Conservation (phyloP, 306 rosid species). For the Dalbergia cultrata region DNA sequence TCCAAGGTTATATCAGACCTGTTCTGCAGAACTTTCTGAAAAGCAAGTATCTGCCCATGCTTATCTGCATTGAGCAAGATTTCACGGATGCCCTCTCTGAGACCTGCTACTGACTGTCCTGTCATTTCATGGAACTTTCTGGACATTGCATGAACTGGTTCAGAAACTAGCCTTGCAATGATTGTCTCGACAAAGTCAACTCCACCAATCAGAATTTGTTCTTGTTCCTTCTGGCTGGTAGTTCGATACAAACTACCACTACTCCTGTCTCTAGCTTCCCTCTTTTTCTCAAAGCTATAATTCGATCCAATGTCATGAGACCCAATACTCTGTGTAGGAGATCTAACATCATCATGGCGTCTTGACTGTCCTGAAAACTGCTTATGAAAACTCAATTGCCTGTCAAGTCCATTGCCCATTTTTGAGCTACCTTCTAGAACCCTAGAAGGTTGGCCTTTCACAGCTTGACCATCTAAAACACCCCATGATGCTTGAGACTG, state of each 20-base stretch:
- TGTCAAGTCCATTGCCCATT: slow-evolving; percentile 72
- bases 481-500: slow-evolving; percentile 79
- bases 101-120: slow-evolving; percentile 55
- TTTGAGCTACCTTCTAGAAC: slow-evolving; percentile 82
- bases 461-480: slow-evolving; percentile 67
- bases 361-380: slow-evolving; percentile 84
- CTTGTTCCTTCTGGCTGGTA: slow-evolving; percentile 77
- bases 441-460: slow-evolving; percentile 72
- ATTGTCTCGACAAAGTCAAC: slow-evolving; percentile 75
- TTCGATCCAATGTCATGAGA: slow-evolving; percentile 90
- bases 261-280: slow-evolving; percentile 69
- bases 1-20: slow-evolving; percentile 84
- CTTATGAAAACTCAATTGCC: slow-evolving; percentile 88
- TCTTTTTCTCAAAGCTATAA: slow-evolving; percentile 79
- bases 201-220: slow-evolving; percentile 65
- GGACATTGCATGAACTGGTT: slow-evolving; percentile 78
- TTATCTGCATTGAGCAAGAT: slow-evolving; percentile 74
- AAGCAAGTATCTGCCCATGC: slow-evolving; percentile 63
- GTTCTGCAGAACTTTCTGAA: slow-evolving; percentile 79
- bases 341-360: slow-evolving; percentile 80
- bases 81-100: slow-evolving; percentile 79
- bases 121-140: slow-evolving; percentile 83
- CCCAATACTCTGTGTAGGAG: slow-evolving; percentile 86
- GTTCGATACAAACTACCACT: slow-evolving; percentile 77
- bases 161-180: slow-evolving; percentile 74